Conservation (phyloP, 768 basidiomycete species). For the Termitomyces sp. region DNA sequence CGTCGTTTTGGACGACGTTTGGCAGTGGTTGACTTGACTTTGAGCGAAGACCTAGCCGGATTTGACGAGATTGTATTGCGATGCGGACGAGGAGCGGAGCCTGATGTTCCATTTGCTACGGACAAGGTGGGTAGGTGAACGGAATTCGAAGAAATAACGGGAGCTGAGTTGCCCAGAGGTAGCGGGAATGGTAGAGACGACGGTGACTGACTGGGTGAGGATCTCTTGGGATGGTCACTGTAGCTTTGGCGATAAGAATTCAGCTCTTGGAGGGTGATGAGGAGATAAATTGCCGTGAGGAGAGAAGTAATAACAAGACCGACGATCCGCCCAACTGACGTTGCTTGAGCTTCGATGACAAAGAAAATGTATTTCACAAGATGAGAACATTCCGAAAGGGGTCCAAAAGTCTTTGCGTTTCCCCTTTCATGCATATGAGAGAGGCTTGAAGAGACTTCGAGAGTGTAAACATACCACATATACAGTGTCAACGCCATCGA, state of each 20-base stretch:
- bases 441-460: neutral
- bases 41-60: neutral
- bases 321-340: slow-evolving; percentile 25
- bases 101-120: neutral
- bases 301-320: slow-evolving; percentile 28
- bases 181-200: neutral
- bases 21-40: neutral
- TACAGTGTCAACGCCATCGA: slow-evolving; percentile 35
- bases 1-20: slow-evolving; percentile 27
- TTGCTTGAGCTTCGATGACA: slow-evolving; percentile 25
- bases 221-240: neutral
- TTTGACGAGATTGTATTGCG: neutral
- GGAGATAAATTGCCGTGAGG: slow-evolving; percentile 25
- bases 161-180: neutral
- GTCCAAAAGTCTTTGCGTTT: slow-evolving; percentile 24
- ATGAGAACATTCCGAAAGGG: slow-evolving; percentile 22
- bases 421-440: slow-evolving; percentile 19
- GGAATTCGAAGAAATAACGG: neutral
- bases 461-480: slow-evolving; percentile 25
- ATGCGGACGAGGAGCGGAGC: neutral
- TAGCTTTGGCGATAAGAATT: slow-evolving; percentile 23
- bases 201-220: neutral
- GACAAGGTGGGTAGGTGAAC: neutral
- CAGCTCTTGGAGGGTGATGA: slow-evolving; percentile 32
- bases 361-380: slow-evolving; percentile 32